These are phyloP conservation scores for Euphorbia tirucalli DNA, from an alignment of 345 rosid genomes.

Conservation along the genomic window DNA sequence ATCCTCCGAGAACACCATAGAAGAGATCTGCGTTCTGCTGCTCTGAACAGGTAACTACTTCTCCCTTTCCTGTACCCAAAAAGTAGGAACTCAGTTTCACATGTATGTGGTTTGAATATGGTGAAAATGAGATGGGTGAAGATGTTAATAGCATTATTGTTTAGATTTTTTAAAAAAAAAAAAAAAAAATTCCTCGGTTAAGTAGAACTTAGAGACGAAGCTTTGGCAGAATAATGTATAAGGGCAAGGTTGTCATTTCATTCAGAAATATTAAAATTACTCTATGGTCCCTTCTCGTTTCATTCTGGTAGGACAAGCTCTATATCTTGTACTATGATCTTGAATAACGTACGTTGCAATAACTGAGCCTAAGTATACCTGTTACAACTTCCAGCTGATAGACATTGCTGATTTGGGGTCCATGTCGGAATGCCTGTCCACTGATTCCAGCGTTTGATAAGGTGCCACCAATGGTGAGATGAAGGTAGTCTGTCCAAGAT, in stretches of 20 bases:
- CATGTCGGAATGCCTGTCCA: slow-evolving; percentile 86
- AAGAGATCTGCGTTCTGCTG: slow-evolving; percentile 76
- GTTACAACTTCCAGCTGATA: slow-evolving; percentile 84
- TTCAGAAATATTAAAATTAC: slow-evolving; percentile 3
- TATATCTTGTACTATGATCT: neutral
- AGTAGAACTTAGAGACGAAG: neutral
- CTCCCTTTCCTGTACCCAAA: slow-evolving; percentile 78
- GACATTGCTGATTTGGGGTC: slow-evolving; percentile 88
- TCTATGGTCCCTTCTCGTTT: neutral
- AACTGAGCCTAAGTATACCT: slow-evolving; percentile 41
- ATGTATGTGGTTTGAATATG: neutral
- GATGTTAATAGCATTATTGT: slow-evolving; percentile 18
- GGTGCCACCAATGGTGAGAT: slow-evolving; percentile 90
- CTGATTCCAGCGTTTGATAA: slow-evolving; percentile 90
- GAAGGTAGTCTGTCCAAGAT: slow-evolving; percentile 98
- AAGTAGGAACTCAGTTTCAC: slow-evolving; percentile 13
- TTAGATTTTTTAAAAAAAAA: neutral
- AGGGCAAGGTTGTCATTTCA: slow-evolving; percentile 20
- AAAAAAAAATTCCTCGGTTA: too few species aligned
- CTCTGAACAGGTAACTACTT: slow-evolving; percentile 72
- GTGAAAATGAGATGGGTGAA: neutral
- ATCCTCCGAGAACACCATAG: slow-evolving; percentile 86
- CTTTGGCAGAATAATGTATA: neutral
- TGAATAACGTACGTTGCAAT: neutral
- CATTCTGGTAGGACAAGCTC: neutral